Evolutionary conservation across 2,329 filamentous ascomycete genomes (phyloP).

Genomic region (Lanzia echinophila): DNA sequence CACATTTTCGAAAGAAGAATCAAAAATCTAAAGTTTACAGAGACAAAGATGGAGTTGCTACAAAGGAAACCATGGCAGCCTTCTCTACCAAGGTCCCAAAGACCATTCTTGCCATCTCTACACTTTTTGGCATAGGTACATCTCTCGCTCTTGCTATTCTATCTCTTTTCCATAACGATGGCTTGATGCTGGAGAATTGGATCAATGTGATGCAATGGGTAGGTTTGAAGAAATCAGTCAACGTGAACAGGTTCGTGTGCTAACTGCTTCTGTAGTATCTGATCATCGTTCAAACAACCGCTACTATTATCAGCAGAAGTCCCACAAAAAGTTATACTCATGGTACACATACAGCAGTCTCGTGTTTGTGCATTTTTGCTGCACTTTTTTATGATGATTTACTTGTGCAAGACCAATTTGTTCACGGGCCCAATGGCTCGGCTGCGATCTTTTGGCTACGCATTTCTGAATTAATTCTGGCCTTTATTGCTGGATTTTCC

Average conservation of each 20-base stretch:
- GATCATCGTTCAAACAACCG: slow-evolving; percentile 45
- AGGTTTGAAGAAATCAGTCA: slow-evolving; percentile 34
- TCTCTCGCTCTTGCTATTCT: slow-evolving; percentile 53
- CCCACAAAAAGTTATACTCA: slow-evolving; percentile 47
- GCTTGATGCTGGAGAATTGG: slow-evolving; percentile 50
- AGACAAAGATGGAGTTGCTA: slow-evolving; percentile 64
- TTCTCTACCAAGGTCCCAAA: slow-evolving; percentile 59
- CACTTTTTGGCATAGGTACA: slow-evolving; percentile 44
- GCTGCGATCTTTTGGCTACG: slow-evolving; percentile 39
- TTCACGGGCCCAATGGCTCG: slow-evolving; percentile 9
- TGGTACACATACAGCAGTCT: slow-evolving; percentile 46
- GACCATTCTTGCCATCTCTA: slow-evolving; percentile 45
- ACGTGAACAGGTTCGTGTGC: slow-evolving; percentile 1
- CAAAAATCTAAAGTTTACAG: slow-evolving; percentile 46
- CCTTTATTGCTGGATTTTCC: slow-evolving; percentile 40
- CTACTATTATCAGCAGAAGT: slow-evolving; percentile 42
- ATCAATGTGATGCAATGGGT: slow-evolving; percentile 57
- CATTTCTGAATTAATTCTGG: slow-evolving; percentile 39
- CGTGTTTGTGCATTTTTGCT: slow-evolving; percentile 38
- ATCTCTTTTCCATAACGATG: slow-evolving; percentile 37
- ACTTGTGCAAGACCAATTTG: slow-evolving; percentile 28
- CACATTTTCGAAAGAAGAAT: slow-evolving; percentile 31
- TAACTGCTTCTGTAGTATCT: slow-evolving; percentile 36
- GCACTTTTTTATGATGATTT: slow-evolving; percentile 40
- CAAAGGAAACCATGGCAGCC: slow-evolving; percentile 51